These are phyloP conservation scores for Aspergillus sp. DNA, from an alignment of 2,329 filamentous ascomycete species.

Conservation along the genomic window DNA sequence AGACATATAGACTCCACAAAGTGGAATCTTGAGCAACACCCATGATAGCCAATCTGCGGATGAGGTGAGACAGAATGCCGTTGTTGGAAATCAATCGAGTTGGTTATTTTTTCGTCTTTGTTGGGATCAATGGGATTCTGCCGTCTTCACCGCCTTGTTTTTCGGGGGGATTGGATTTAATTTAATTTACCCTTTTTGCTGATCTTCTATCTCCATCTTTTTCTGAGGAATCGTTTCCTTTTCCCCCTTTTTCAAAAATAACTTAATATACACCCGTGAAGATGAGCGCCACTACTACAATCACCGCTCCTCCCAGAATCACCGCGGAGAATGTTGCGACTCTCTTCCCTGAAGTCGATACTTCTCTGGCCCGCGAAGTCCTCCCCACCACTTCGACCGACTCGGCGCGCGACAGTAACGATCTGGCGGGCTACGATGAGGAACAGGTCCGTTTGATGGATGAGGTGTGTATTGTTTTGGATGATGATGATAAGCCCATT, in stretches of 20 bases:
- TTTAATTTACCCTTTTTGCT: background rate
- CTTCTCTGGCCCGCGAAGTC: constrained; percentile 50
- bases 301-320: constrained; percentile 56
- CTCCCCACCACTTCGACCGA: constrained; percentile 37
- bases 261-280: constrained; percentile 3
- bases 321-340: constrained; percentile 81
- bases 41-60: too few relatives aligned
- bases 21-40: too few relatives aligned
- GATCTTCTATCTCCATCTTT: background rate
- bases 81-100: too few relatives aligned
- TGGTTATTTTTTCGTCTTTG: too few relatives aligned
- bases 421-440: constrained; percentile 87
- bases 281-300: constrained; percentile 45
- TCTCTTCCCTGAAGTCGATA: constrained; percentile 79
- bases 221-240: constrained; percentile 1
- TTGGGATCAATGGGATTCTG: background rate
- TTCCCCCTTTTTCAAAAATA: background rate
- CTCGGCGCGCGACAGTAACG: constrained; percentile 53
- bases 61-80: too few relatives aligned
- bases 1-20: too few relatives aligned
- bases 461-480: constrained; percentile 94
- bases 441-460: constrained; percentile 99
- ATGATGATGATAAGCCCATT: constrained; percentile 87
- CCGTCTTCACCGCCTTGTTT: background rate
- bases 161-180: background rate